A percentile compares a stretch with the other conserved stretches of the same genome.
Evolutionary conservation across 2,329 filamentous ascomycete species (phyloP).

Genomic region (Lecanoromycetidae sp.): DNA sequence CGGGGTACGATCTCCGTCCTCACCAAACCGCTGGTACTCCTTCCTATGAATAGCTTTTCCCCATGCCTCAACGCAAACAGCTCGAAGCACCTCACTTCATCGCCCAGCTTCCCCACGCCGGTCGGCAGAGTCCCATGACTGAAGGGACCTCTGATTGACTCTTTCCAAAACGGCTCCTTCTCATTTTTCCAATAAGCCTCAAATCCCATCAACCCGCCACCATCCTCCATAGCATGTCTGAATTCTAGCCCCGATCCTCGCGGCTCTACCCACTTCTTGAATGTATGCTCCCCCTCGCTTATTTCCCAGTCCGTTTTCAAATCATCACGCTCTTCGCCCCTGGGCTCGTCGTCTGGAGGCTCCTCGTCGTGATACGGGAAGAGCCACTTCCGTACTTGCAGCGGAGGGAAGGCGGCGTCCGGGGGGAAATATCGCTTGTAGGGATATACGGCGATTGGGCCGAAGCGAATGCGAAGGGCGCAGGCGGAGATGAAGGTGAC

Average conservation of each 20-base stretch:
- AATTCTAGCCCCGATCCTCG: background rate
- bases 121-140: background rate
- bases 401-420: too few relatives aligned
- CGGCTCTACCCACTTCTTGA: too few relatives aligned
- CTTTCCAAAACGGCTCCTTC: background rate
- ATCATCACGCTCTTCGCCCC: too few relatives aligned
- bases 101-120: background rate
- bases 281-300: too few relatives aligned
- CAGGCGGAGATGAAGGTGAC: too few relatives aligned
- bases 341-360: too few relatives aligned
- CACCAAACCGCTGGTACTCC: background rate
- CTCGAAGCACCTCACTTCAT: background rate
- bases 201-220: background rate
- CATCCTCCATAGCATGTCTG: background rate
- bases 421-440: too few relatives aligned
- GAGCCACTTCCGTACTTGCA: too few relatives aligned
- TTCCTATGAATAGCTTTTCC: background rate
- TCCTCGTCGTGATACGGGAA: too few relatives aligned
- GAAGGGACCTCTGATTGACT: background rate
- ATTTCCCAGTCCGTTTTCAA: too few relatives aligned
- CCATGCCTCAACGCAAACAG: background rate
- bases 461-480: too few relatives aligned
- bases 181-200: background rate
- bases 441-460: too few relatives aligned
- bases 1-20: background rate